Conservation (phyloP, 768 basidiomycete species). For the Ephemerocybe angulata region DNA sequence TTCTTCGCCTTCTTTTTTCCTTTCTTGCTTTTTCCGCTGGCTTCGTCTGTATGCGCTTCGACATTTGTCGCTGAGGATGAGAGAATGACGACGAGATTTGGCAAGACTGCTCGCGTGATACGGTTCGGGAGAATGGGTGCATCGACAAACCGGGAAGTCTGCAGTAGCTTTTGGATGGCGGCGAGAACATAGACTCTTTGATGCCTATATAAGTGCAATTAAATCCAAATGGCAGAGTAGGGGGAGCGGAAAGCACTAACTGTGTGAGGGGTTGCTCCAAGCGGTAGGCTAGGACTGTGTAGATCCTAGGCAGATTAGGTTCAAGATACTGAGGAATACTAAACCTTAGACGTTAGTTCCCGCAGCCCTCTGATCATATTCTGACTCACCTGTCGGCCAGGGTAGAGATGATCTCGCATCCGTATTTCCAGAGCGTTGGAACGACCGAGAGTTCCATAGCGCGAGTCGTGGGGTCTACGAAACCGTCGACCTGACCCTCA, state of each 20-base stretch:
- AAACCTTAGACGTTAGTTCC: too few species aligned
- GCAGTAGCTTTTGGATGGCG: constrained; percentile 41
- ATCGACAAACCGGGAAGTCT: constrained; percentile 41
- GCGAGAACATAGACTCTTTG: constrained; percentile 44
- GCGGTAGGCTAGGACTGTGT: constrained; percentile 51
- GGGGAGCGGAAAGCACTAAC: constrained; percentile 34
- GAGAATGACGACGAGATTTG: constrained; percentile 47
- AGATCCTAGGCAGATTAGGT: constrained; percentile 52
- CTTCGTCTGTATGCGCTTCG: constrained; percentile 23
- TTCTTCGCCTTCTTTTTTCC: constrained; percentile 67
- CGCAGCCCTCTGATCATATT: too few species aligned
- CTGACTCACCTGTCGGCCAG: constrained; percentile 52
- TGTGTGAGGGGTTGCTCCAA: constrained; percentile 51
- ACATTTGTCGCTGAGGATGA: constrained; percentile 28
- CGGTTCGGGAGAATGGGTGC: constrained; percentile 50
- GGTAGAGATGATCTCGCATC: constrained; percentile 47
- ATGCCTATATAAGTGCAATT: constrained; percentile 21
- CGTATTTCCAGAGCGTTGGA: constrained; percentile 50
- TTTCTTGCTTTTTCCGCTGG: constrained; percentile 33
- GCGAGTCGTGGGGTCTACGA: constrained; percentile 48
- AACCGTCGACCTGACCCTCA: constrained; percentile 45
- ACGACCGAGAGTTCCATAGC: constrained; percentile 52
- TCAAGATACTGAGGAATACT: constrained; percentile 56
- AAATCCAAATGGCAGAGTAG: background rate
- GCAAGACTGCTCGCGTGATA: constrained; percentile 51